Evolutionary conservation across 768 basidiomycete species (phyloP).

Genomic region (Xanthoconium purpureum): DNA sequence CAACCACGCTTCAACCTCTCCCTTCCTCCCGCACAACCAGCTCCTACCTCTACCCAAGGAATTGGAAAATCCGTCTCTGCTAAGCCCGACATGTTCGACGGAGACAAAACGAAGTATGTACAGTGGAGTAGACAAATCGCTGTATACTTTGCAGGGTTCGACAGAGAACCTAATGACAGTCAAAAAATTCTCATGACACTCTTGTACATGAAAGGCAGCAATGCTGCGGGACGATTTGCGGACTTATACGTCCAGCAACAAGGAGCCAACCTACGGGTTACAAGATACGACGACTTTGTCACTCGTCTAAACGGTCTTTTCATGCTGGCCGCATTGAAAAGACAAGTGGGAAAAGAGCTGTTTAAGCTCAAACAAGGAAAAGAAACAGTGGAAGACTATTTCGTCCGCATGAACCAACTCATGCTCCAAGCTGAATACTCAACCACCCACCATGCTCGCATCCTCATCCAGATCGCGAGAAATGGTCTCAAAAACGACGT

Average conservation of each 20-base stretch:
- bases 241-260: neutral
- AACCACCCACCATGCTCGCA: too few relatives aligned
- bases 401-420: neutral
- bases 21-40: too few relatives aligned
- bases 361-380: neutral
- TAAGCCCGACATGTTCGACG: neutral
- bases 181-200: neutral
- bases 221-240: neutral
- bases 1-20: too few relatives aligned
- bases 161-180: rapidly evolving
- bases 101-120: neutral
- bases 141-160: neutral
- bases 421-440: too few relatives aligned
- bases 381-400: neutral
- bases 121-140: neutral
- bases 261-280: too few relatives aligned
- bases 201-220: neutral
- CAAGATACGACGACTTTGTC: too few relatives aligned
- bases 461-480: too few relatives aligned
- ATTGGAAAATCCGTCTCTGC: neutral
- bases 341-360: neutral
- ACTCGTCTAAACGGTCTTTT: too few relatives aligned
- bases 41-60: too few relatives aligned
- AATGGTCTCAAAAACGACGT: too few relatives aligned
- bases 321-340: too few relatives aligned